phyloP scores from a whole-genome alignment of 176 grass and related monocot genomes.

The Oryza brachyantha region DNA sequence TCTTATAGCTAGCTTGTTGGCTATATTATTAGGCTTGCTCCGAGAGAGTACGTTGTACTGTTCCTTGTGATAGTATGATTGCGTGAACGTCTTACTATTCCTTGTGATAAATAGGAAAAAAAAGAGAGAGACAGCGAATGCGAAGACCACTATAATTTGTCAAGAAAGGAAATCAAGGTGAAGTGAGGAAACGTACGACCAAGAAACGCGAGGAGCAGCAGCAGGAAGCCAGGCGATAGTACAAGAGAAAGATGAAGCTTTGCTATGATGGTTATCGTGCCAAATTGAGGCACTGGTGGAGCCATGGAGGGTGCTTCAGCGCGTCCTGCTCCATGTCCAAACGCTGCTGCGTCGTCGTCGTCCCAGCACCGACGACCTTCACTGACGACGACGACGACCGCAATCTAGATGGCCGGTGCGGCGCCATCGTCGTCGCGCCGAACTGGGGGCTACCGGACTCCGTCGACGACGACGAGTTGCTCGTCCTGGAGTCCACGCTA shows the following conservation, averaged over 20 bases:
- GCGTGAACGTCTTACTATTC: no score
- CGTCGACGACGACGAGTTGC: constrained; percentile 40
- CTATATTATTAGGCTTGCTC: no score
- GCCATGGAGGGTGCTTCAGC: constrained; percentile 39
- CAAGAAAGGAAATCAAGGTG: not conserved
- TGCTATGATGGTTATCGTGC: constrained; percentile 19
- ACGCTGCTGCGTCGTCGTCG: not conserved
- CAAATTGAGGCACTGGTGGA: constrained; percentile 41
- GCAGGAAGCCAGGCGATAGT: not conserved
- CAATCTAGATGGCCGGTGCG: not conserved
- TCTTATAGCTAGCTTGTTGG: no score
- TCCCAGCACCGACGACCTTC: not conserved
- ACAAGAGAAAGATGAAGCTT: not conserved
- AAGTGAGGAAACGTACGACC: not conserved
- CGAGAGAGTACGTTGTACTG: no score
- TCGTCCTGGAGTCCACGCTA: constrained; percentile 40
- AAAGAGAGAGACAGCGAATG: no score
- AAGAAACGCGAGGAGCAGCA: not conserved
- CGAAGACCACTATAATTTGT: no score
- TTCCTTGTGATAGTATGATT: no score
- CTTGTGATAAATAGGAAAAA: no score
- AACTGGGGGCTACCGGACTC: constrained; percentile 31
- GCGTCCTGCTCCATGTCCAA: constrained; percentile 9
- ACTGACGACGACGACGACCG: not conserved
- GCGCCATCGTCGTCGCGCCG: not conserved